Conservation (phyloP, 1,284 basidiomycete genomes). For the Hymenochaete sp. region DNA sequence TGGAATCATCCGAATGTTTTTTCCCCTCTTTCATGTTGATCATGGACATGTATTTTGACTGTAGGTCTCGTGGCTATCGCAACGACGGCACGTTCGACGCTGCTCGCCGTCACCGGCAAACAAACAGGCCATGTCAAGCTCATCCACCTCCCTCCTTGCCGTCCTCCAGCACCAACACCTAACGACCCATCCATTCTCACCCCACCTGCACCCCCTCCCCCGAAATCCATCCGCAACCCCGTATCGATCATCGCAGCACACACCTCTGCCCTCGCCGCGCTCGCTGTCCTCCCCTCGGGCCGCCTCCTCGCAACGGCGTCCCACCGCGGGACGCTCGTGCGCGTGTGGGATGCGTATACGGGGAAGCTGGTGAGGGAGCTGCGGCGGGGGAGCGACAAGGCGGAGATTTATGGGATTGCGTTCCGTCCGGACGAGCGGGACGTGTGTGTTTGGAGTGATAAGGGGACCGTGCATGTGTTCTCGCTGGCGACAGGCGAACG, state of each 20-base stretch:
- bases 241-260: constrained; percentile 85
- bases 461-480: constrained; percentile 91
- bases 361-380: constrained; percentile 78
- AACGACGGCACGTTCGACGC: constrained; percentile 65
- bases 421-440: constrained; percentile 73
- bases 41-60: constrained; percentile 2
- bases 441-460: constrained; percentile 90
- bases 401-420: constrained; percentile 84
- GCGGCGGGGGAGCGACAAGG: constrained; percentile 81
- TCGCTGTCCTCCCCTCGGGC: constrained; percentile 74
- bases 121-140: constrained; percentile 90
- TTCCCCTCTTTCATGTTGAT: constrained; percentile 1
- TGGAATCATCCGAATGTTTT: constrained; percentile 7
- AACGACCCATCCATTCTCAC: constrained; percentile 38
- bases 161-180: constrained; percentile 40
- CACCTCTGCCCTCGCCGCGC: constrained; percentile 66
- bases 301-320: constrained; percentile 81
- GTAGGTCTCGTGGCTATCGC: constrained; percentile 80
- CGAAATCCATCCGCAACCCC: constrained; percentile 50
- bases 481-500: constrained; percentile 54
- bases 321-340: constrained; percentile 75
- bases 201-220: constrained; percentile 30
- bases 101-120: constrained; percentile 81
- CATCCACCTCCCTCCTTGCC: constrained; percentile 76
- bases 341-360: constrained; percentile 78